Conservation (phyloP, 305 asterid genomes). For the Solanum hybrid region DNA sequence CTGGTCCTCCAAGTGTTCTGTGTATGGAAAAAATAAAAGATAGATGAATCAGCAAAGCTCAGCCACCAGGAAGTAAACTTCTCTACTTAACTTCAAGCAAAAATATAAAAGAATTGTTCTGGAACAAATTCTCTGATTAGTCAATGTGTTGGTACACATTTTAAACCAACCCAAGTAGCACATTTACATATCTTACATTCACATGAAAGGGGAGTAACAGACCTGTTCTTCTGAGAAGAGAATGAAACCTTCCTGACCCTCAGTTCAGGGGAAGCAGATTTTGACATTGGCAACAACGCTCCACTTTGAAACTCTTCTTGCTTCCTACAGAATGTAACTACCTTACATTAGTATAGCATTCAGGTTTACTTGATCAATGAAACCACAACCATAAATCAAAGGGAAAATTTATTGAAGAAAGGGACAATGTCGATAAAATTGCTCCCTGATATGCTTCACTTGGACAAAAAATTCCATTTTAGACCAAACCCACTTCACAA, state of each 20-base stretch:
- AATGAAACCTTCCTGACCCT: conserved; percentile 33
- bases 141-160: not conserved
- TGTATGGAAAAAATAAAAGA: not conserved
- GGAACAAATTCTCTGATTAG: not conserved
- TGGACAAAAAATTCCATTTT: not conserved
- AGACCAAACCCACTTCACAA: not conserved
- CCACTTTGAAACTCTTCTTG: conserved; percentile 23
- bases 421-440: not conserved
- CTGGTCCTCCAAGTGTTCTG: not conserved
- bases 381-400: not conserved
- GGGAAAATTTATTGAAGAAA: not conserved
- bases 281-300: conserved; percentile 51
- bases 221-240: conserved; percentile 41
- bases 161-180: not conserved
- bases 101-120: not conserved
- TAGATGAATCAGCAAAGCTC: not conserved
- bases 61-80: not conserved
- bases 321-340: conserved; percentile 30
- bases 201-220: conserved; percentile 13
- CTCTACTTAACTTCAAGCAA: not conserved
- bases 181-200: not conserved
- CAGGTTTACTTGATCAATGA: conserved; percentile 11
- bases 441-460: not conserved
- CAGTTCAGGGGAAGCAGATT: conserved; percentile 33
- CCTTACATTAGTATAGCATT: not conserved